A percentile compares a stretch with the other conserved stretches of the same genome.
phyloP scores from a whole-genome alignment of 371 early-diverging fungal species.

The Aphelidium insulamus region DNA sequence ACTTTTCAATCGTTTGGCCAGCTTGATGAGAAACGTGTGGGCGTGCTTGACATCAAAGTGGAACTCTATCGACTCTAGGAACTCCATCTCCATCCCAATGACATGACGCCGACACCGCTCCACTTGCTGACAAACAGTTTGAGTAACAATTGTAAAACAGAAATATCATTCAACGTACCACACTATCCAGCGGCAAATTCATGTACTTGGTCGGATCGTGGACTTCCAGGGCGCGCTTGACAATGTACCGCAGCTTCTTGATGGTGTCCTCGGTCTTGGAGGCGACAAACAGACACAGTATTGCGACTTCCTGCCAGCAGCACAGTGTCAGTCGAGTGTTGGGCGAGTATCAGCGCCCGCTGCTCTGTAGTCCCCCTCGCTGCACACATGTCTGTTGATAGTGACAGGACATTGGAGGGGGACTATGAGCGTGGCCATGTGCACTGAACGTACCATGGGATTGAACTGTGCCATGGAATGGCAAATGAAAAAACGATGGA shows the following conservation, averaged over 20 bases:
- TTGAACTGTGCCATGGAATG: too few species aligned
- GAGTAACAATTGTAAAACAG: conserved; percentile 6
- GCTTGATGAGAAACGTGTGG: conserved; percentile 30
- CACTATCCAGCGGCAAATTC: neutral
- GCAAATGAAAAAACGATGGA: too few species aligned
- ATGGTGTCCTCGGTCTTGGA: conserved; percentile 53
- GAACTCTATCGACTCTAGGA: conserved; percentile 35
- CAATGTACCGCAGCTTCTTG: conserved; percentile 46
- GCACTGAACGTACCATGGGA: too few species aligned
- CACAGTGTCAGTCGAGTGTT: too few species aligned
- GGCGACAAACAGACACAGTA: conserved; percentile 46
- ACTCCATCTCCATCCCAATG: conserved; percentile 26
- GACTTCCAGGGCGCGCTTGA: conserved; percentile 31
- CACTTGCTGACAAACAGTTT: conserved; percentile 8
- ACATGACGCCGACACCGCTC: conserved; percentile 30
- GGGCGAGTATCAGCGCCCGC: too few species aligned
- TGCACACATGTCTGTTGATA: too few species aligned
- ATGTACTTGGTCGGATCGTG: conserved; percentile 20
- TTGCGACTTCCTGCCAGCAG: conserved; percentile 30
- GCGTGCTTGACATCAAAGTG: conserved; percentile 36
- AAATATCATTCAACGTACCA: neutral
- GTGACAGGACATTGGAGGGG: too few species aligned
- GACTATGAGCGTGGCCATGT: too few species aligned
- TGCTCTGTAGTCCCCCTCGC: too few species aligned
- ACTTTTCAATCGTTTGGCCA: conserved; percentile 30